These are phyloP conservation scores for Berkeleyomyces basicola DNA, from an alignment of 2,329 filamentous ascomycete genomes.

Conservation along the genomic window DNA sequence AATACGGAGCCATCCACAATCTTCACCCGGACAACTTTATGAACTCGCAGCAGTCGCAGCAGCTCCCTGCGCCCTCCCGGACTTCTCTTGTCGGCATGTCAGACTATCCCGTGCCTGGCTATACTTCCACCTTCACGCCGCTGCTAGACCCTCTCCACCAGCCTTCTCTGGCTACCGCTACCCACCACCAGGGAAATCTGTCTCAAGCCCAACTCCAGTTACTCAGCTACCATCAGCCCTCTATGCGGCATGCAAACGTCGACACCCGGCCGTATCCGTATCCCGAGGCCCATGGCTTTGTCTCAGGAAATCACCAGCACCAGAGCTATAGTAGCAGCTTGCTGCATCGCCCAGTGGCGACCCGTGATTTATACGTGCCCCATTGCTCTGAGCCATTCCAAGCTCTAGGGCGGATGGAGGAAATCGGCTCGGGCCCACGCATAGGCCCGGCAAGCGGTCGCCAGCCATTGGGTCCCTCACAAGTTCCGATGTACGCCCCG, in stretches of 20 bases:
- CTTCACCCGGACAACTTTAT: not conserved
- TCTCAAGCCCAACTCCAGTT: not conserved
- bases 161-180: not conserved
- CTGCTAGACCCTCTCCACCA: not conserved
- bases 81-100: slow-evolving; percentile 16
- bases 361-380: not conserved
- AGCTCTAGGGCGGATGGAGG: not conserved
- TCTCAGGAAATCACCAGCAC: not conserved
- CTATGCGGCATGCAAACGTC: not conserved
- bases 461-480: not conserved
- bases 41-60: slow-evolving; percentile 20
- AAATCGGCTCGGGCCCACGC: not conserved
- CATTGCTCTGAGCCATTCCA: not conserved
- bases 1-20: slow-evolving; percentile 39
- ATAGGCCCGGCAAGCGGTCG: not conserved
- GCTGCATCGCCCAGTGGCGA: not conserved
- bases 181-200: not conserved
- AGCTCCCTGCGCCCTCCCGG: not conserved
- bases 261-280: not conserved
- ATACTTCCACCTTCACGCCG: slow-evolving; percentile 39
- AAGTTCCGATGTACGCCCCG: not conserved
- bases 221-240: not conserved
- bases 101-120: slow-evolving; percentile 36
- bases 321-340: not conserved
- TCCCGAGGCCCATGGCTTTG: not conserved